Evolutionary conservation across 108 stramenopile species (phyloP), one percentile per base, ranked within the genome.

Genomic region (Cyclotella sp.): DNA sequence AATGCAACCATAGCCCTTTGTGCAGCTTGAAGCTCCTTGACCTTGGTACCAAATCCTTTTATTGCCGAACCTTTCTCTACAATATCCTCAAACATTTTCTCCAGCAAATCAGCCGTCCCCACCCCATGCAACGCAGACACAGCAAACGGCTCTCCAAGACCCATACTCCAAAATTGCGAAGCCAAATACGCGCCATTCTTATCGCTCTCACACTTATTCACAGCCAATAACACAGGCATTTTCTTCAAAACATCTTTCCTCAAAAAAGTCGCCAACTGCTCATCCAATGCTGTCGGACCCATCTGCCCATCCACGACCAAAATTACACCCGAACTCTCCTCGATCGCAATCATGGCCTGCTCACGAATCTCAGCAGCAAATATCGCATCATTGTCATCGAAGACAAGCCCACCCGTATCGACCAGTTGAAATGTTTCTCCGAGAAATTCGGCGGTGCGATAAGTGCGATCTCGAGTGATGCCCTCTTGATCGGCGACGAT

Each of bases 171-270:
- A 88, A 98, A 98, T 44, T 98, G 97, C 28, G 95, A 90, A 11
- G 95, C 95, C 58, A 90, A 65, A 47, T 88, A 70, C 22, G 83
- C 80, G 21, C 90, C 92, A 26, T 79, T 88, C 66, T 83, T 90
- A 82, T 93, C 91, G 70, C 84, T 87, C 85, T 98, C 98, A 86
- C 98, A 98, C 79, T 98, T 98, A 85, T 98, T 98, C 51, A 98
- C 97, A 24, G 97, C 97, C 62, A 98, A 79, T 18, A 87, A 34
- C 13, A 96, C 90, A 19, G 97, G 96, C 68, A 97, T 88, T 13
- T 90, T 75, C 73, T 87, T 85, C 21, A 64, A 63, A 10, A 96
- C 86, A 75, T 96, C 87, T 70, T 83, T 88, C 59, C 98, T 82
- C 60, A 98, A 74, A 82, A 97, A 98, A 0, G 87, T 84, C 26